A percentile compares a stretch with the other conserved stretches of the same genome.
Conservation (phyloP, 2,329 filamentous ascomycete species). For the Ceratocystiopsis minuta region DNA sequence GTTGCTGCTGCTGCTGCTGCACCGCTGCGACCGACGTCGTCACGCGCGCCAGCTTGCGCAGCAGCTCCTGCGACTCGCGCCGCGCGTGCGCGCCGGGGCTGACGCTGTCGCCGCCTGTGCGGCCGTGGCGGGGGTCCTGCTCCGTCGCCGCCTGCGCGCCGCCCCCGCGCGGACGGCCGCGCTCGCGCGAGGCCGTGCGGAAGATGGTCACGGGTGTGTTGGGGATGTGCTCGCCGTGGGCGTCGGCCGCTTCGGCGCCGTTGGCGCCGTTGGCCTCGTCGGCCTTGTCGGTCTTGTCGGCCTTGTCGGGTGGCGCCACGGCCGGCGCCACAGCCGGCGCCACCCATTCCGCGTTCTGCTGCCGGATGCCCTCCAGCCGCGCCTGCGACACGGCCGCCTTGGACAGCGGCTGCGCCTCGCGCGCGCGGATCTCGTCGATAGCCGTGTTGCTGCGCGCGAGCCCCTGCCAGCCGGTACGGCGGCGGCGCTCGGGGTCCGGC, state of each 20-base stretch:
- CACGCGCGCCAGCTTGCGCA: constrained; percentile 29
- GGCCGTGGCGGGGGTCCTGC: neutral
- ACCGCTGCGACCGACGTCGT: constrained; percentile 3
- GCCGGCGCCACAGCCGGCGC: constrained; percentile 9
- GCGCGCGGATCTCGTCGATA: constrained; percentile 28
- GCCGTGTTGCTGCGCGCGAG: constrained; percentile 21
- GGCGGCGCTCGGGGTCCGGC: constrained; percentile 1
- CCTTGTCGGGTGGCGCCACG: constrained; percentile 11
- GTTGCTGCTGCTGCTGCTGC: neutral
- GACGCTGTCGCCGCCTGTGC: neutral
- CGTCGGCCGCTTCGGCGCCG: neutral
- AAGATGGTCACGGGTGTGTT: constrained; percentile 25
- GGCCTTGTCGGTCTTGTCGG: neutral
- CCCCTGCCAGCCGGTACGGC: too few species aligned
- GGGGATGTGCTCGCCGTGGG: constrained; percentile 17
- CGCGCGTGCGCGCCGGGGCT: constrained; percentile 9
- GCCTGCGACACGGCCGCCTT: constrained; percentile 29
- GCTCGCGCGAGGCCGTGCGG: constrained; percentile 8
- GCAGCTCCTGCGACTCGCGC: constrained; percentile 28
- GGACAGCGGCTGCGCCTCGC: constrained; percentile 23
- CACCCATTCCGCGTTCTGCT: constrained; percentile 25
- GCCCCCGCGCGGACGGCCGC: constrained; percentile 1
- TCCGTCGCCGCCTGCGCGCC: neutral
- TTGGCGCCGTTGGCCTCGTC: constrained; percentile 10
- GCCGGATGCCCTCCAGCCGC: constrained; percentile 33